phyloP scores from a whole-genome alignment of 768 basidiomycete species.

The Lentinula sp. region DNA sequence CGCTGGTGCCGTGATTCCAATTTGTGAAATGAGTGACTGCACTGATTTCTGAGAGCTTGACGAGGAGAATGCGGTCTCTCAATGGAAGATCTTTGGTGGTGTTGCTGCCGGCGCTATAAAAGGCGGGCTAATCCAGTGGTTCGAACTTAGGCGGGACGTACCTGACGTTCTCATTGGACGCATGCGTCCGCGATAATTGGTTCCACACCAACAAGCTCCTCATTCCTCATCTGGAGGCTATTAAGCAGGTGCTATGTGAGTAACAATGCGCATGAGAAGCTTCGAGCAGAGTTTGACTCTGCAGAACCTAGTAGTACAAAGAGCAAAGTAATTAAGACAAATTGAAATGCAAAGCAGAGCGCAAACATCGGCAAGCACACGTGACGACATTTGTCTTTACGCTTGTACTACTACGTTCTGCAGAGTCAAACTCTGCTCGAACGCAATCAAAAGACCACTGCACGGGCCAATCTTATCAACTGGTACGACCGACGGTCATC shows the following conservation, averaged over 20 bases:
- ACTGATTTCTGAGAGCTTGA: slow-evolving; percentile 41
- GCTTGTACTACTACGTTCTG: too few relatives aligned
- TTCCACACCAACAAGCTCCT: slow-evolving; percentile 73
- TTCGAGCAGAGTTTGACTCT: slow-evolving; percentile 51
- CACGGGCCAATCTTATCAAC: too few relatives aligned
- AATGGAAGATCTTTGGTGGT: slow-evolving; percentile 17
- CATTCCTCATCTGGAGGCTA: slow-evolving; percentile 67
- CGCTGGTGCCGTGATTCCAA: slow-evolving; percentile 26
- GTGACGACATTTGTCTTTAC: too few relatives aligned
- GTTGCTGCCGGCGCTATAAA: slow-evolving; percentile 39
- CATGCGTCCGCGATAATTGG: slow-evolving; percentile 80
- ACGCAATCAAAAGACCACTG: slow-evolving; percentile 12
- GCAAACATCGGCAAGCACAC: too few relatives aligned
- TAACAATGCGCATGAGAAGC: slow-evolving; percentile 68
- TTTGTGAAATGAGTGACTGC: slow-evolving; percentile 48
- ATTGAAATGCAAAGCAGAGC: too few relatives aligned
- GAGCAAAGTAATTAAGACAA: too few relatives aligned
- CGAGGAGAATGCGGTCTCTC: neutral
- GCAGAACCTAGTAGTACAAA: too few relatives aligned
- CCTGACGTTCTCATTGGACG: slow-evolving; percentile 83
- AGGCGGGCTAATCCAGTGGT: neutral
- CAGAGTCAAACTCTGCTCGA: slow-evolving; percentile 46
- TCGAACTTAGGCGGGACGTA: slow-evolving; percentile 24
- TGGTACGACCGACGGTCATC: too few relatives aligned
- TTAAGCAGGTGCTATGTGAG: slow-evolving; percentile 73